Evolutionary conservation across 768 basidiomycete genomes (phyloP), one percentile per base, ranked within the genome.

Genomic region (Steccherinum ochraceum): DNA sequence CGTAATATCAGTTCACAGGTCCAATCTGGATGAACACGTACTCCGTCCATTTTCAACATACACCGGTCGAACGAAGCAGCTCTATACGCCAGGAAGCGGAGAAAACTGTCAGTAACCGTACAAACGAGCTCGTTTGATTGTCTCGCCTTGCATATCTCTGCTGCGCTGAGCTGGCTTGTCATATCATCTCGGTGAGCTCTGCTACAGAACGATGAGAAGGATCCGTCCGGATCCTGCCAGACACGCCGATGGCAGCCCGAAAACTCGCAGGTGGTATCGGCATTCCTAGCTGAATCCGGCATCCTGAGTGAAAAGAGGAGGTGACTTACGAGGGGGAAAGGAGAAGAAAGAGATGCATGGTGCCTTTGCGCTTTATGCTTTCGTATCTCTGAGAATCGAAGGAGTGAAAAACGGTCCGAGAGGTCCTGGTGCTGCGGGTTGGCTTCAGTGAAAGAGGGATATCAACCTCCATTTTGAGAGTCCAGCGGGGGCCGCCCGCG

Each of bases 211-310:
- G 55, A 51, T 13, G 59, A 60, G 43, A 51, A 60, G 16, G 58
- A 59, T 18, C 58, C 58, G n/a, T 60, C 58, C 11, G 59, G 59
- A 35, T 56, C 59, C 26, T 25, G 18, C 55, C 59, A 60, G 25
- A 59, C 58, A 2, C 46, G 0, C 55, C 30, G 50, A 3, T 42
- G 46, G 30, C 59, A 59, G 4, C 45, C 45, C 10, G 59, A 55
- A 43, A 52, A 59, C 30, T 40, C 21, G 42, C 59, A 60, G 35
- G 7, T 2, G 11, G 51, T 59, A 5, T 35, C 45, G 10, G 49
- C 12, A 21, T 3, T 39, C 46, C 58, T 51, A 18, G 44, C 49
- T 35, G 49, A 51, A 26, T 59, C 58, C 24, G 54, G 30, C 30
- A 35, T 35, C n/a, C n/a, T n/a, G n/a, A n/a, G n/a, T n/a, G n/a